Evolutionary conservation across 2,329 filamentous ascomycete genomes (phyloP).

Genomic region (Fusarium concolor): DNA sequence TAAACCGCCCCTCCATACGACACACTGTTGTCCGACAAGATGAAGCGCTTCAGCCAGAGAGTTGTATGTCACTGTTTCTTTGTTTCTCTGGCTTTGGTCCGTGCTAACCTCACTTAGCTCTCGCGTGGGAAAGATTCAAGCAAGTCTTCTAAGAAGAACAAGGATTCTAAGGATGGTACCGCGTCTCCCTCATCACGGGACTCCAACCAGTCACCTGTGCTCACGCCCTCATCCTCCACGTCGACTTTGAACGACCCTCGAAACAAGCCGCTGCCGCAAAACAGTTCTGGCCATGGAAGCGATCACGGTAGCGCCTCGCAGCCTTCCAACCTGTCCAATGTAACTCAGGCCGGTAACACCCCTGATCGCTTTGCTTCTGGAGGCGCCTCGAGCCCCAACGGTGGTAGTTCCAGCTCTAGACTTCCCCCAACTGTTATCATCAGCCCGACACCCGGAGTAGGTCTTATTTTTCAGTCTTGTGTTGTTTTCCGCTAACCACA

Average conservation of each 20-base stretch:
- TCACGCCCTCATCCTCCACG: constrained; percentile 89
- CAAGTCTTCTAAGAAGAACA: constrained; percentile 84
- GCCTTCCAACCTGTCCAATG: constrained; percentile 53
- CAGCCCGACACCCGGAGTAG: constrained; percentile 91
- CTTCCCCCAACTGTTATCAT: constrained; percentile 91
- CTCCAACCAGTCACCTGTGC: constrained; percentile 69
- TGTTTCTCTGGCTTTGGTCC: background rate
- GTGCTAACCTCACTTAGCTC: constrained; percentile 69
- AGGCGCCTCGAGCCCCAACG: constrained; percentile 53
- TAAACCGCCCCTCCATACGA: constrained; percentile 44
- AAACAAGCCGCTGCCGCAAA: constrained; percentile 80
- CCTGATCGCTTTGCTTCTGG: constrained; percentile 59
- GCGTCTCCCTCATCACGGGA: constrained; percentile 78
- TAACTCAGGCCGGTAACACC: constrained; percentile 51
- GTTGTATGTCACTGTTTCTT: constrained; percentile 75
- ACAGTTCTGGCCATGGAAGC: constrained; percentile 58
- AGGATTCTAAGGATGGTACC: constrained; percentile 79
- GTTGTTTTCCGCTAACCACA: constrained; percentile 22
- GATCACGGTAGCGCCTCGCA: constrained; percentile 58
- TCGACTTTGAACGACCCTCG: constrained; percentile 87
- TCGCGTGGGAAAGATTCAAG: constrained; percentile 88
- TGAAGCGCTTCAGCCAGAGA: constrained; percentile 98
- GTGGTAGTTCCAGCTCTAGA: constrained; percentile 49
- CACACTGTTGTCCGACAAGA: constrained; percentile 64
- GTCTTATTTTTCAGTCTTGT: constrained; percentile 50